These are phyloP conservation scores for Debaryomyces castellii DNA, from an alignment of 805 yeast genomes.

Conservation along the genomic window DNA sequence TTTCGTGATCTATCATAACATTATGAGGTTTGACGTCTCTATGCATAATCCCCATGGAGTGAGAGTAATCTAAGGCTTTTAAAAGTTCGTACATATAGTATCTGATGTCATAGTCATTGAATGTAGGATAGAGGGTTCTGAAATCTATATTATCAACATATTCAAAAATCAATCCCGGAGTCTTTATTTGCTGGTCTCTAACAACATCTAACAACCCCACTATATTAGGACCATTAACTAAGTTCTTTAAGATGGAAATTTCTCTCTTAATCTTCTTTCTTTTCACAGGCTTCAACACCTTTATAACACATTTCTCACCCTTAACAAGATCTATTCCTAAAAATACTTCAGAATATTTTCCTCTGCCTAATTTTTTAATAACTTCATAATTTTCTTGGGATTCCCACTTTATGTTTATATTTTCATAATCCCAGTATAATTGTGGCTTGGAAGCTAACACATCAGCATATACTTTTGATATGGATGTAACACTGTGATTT, in stretches of 20 bases:
- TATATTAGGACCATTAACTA: slow-evolving; percentile 81
- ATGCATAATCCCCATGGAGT: slow-evolving; percentile 93
- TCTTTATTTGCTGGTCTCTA: slow-evolving; percentile 78
- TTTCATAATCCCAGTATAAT: slow-evolving; percentile 82
- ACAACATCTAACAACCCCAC: slow-evolving; percentile 79
- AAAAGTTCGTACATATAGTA: slow-evolving; percentile 82
- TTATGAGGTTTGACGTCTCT: slow-evolving; percentile 94
- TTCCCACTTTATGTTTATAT: slow-evolving; percentile 78
- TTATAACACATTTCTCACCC: slow-evolving; percentile 73
- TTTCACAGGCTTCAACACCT: slow-evolving; percentile 91
- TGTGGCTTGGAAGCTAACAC: slow-evolving; percentile 75
- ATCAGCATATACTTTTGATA: slow-evolving; percentile 78
- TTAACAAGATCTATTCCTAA: slow-evolving; percentile 70
- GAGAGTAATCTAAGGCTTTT: slow-evolving; percentile 82
- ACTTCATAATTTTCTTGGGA: slow-evolving; percentile 83
- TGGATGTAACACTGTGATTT: slow-evolving; percentile 41
- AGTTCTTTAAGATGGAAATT: slow-evolving; percentile 80
- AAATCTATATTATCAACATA: slow-evolving; percentile 83
- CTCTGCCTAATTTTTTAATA: slow-evolving; percentile 81
- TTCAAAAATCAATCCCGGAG: slow-evolving; percentile 88
- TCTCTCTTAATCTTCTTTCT: slow-evolving; percentile 91
- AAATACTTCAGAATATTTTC: slow-evolving; percentile 92
- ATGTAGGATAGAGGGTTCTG: slow-evolving; percentile 79
- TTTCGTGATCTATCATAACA: slow-evolving; percentile 83
- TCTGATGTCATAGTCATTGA: slow-evolving; percentile 71